Evolutionary conservation across 768 basidiomycete species (phyloP).

Genomic region (Russula compacta): DNA sequence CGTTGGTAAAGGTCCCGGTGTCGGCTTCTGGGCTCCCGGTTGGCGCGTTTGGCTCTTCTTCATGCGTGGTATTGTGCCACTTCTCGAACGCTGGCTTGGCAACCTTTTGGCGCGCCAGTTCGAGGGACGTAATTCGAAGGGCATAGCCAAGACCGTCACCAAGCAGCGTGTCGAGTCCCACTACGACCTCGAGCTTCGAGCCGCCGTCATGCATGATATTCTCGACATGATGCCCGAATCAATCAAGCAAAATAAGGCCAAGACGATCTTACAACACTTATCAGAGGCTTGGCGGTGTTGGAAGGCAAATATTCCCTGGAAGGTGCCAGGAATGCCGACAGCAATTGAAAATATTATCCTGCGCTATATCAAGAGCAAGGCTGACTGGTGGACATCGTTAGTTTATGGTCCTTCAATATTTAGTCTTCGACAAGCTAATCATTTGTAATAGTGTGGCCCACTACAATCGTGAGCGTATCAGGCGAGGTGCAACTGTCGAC

Average conservation of each 20-base stretch:
- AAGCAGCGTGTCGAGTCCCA: conserved; percentile 99
- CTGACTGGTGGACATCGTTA: conserved; percentile 96
- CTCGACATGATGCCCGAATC: conserved; percentile 99
- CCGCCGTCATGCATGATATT: conserved; percentile 99
- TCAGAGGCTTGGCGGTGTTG: conserved; percentile 99
- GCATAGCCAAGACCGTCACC: conserved; percentile 95
- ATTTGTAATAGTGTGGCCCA: conserved; percentile 64
- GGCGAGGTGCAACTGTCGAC: conserved; percentile 93
- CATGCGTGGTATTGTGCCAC: conserved; percentile 96
- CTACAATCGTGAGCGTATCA: conserved; percentile 95
- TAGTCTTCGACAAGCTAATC: conserved; percentile 1
- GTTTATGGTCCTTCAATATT: conserved; percentile 24
- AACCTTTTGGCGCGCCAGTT: conserved; percentile 97
- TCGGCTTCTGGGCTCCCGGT: conserved; percentile 99
- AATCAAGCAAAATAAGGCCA: conserved; percentile 99
- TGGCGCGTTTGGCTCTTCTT: conserved; percentile 99
- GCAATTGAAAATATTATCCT: conserved; percentile 99
- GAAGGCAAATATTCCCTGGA: conserved; percentile 98
- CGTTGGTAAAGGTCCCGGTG: conserved; percentile 97
- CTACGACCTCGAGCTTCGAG: conserved; percentile 93
- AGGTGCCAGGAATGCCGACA: conserved; percentile 98
- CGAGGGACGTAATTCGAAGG: conserved; percentile 94
- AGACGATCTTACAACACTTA: conserved; percentile 96
- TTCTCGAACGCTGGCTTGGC: conserved; percentile 94
- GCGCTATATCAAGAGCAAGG: conserved; percentile 98